Evolutionary conservation across 345 rosid genomes (phyloP), one percentile per base, ranked within the genome.

Genomic region (Eucalyptus regnans): DNA sequence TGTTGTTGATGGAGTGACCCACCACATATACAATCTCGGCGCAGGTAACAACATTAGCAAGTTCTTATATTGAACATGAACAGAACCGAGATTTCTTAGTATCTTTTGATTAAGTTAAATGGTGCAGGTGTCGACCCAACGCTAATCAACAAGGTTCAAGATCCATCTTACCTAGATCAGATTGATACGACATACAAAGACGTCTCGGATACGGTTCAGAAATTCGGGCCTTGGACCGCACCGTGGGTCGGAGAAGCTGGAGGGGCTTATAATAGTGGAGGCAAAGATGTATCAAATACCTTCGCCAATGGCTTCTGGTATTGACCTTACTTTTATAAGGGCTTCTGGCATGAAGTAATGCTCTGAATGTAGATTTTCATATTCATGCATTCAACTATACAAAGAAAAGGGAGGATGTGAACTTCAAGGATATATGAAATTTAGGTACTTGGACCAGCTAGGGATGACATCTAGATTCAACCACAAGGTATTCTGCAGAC

Each of bases 171-270:
- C 89, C 79, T 96, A 89, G 89, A 68, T 31, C 91, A 92, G 89
- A 46, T 91, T 81, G 92, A 95, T 86, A 92, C 94, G 51, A 93
- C 95, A 7, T 93, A 64, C 83, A 91, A 56, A 68, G 95, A 94
- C 12, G 44, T 93, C 7, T 41, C 83, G 18, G 68, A 71, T 0
- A 88, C 88, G 4, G 89, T 93, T 20, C 41, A 90, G 41, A 66
- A 88, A 37, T 91, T 89, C 18, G 95, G 94, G 5, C 95, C 96
- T 5, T 93, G 96, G 95, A 71, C 95, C 7, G 91, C 89, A 25
- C 89, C 95, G 1, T 96, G 97, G 96, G 94, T 96, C 46, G 94
- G 96, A 6, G 98, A 96, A 92, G 33, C 97, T 7, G 96, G 96
- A 68, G 96, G 97, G 64, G 96, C 96, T 88, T 95, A 91, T 80